Evolutionary conservation across 2,329 filamentous ascomycete species (phyloP), one percentile per base, ranked within the genome.

Genomic region (Chaetomium olivaceum): DNA sequence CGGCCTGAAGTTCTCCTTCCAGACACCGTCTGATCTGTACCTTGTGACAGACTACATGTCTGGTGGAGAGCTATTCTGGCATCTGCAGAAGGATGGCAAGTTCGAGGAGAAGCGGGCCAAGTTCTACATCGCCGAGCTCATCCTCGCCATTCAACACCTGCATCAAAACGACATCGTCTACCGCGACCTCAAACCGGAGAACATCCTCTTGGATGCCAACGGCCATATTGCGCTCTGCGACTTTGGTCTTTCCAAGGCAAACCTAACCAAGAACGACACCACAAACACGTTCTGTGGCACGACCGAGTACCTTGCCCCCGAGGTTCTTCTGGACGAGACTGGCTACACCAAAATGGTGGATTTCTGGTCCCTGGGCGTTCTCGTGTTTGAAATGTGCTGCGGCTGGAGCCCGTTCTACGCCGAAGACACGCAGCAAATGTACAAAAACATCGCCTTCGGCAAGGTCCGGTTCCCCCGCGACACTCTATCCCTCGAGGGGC

Each of bases 1-100:
- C 50, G 94, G 94, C 8, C 84, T 99, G 73, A 99, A 99, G 75
- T 99, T 98, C 76, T 98, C 95, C 0, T 99, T 99, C 82, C 95
- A 99, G 77, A 98, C 95, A 0, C 92, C 93, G 1, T 95, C 93
- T 4, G 95, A 99, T 77, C 86, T 99, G 1, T 98, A 98, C 76
- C 84, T 99, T n/a, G 95, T 99, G 16, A 98, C 95, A 5, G 95
- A 98, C 76, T 99, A 97, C 81, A 98, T 99, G 95, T 99, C 95
- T 19, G 95, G 95, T 48, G 95, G 95, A 65, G 95, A 99, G 78
- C 83, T 99, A 1, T 99, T 99, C 79, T 99, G 95, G 94, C 95
- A 99, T 81, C 80, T 99, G 65, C 95, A 99, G 76, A 96, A 96
- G 76, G 95, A 98, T 76, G 94, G 94, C 59, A 90, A 94, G 33